Base-by-base conservation (phyloP, 345 rosid species). In the Populus alba region DNA sequence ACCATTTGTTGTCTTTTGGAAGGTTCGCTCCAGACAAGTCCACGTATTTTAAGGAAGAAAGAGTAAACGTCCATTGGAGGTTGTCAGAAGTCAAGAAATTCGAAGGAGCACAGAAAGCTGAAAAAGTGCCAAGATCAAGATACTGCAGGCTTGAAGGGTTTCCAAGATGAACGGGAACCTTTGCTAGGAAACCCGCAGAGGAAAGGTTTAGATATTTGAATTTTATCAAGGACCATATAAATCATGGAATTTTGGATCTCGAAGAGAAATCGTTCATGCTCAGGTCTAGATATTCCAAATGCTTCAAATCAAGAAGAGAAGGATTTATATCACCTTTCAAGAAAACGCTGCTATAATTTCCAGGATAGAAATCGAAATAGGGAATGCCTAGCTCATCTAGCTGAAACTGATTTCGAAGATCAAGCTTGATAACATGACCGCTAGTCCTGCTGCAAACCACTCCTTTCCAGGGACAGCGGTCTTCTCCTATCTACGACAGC, bases 181-280 rank as follows among this genome's bases (percentile, higher is more conserved):
- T 63, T 43, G 84, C 86, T 15, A 49, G 17, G 39, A 87, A 81
- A 7, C 75, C 66, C 1, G 85, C 73, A 17, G 29, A 72, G 6
- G 89, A 82, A 65, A 86, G 86, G 67, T 86, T 82, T 55, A 84
- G 84, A 67, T 84, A 84, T 25, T 20, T 39, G 75, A 86, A 38
- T 12, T n/a, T 37, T 22, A 29, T 62, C 17, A 87, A 51, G 45
- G 73, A 63, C 22, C 85, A 83, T 13, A 85, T n/a, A 69, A 81
- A 85, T 0, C 17, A 9, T 10, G 87, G 89, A 65, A 87, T 80
- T 65, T 57, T 29, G 39, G 68, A 37, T 9, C 81, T 85, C 51
- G 51, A 47, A 65, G 61, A 59, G 51, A 87, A 85, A 65, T 85
- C 77, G 45, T 85, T 87, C 59, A 59, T 53, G 62, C 87, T 87